Evolutionary conservation across 2,329 filamentous ascomycete species (phyloP).

Genomic region (Fonsecaea monophora): DNA sequence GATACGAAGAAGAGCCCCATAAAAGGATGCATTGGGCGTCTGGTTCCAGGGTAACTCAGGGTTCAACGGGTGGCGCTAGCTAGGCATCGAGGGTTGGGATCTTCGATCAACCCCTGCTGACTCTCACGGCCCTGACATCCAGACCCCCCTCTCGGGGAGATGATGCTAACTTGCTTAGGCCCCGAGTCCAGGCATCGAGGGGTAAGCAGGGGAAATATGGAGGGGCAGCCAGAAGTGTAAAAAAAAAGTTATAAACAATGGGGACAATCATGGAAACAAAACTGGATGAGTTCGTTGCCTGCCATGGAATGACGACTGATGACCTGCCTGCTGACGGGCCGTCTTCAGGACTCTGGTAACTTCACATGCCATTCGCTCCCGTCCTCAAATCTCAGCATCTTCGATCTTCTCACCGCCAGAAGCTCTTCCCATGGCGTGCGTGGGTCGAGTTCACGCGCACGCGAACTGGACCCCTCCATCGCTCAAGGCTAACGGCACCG

Average conservation of each 20-base stretch:
- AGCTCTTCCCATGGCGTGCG: slow-evolving; percentile 11
- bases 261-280: slow-evolving; percentile 11
- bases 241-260: slow-evolving; percentile 14
- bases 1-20: slow-evolving; percentile 7
- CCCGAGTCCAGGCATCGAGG: slow-evolving; percentile 14
- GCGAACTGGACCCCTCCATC: slow-evolving; percentile 28
- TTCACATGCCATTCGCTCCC: slow-evolving; percentile 21
- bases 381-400: slow-evolving; percentile 2
- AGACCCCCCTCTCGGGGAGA: background rate
- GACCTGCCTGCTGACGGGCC: slow-evolving; percentile 3
- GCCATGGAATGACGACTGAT: background rate
- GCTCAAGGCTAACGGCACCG: slow-evolving; percentile 20
- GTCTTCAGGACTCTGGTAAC: background rate
- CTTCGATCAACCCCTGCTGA: slow-evolving; percentile 15
- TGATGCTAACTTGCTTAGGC: slow-evolving; percentile 7
- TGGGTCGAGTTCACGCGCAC: slow-evolving; percentile 29
- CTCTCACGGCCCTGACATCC: slow-evolving; percentile 4
- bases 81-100: slow-evolving; percentile 8
- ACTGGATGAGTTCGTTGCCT: background rate
- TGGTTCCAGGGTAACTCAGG: slow-evolving; percentile 1
- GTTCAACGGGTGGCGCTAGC: slow-evolving; percentile 15
- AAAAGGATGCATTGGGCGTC: slow-evolving; percentile 11
- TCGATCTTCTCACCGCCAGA: slow-evolving; percentile 27
- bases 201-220: slow-evolving; percentile 6
- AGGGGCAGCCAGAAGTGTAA: slow-evolving; percentile 10